phyloP scores from a whole-genome alignment of 768 basidiomycete species.

The Podaxis sp. region DNA sequence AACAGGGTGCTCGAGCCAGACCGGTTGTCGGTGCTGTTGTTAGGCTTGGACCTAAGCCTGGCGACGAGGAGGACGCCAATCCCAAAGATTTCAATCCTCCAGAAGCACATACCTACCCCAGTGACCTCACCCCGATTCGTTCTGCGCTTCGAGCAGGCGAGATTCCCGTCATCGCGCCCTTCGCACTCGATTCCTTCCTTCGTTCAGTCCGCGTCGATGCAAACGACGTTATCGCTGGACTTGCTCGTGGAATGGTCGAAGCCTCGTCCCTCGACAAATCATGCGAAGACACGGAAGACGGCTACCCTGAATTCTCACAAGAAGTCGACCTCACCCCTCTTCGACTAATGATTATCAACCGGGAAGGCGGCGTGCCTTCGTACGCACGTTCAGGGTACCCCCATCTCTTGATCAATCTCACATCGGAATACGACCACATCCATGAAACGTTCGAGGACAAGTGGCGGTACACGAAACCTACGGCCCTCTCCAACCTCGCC shows the following conservation, averaged over 20 bases:
- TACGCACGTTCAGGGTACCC: constrained; percentile 94
- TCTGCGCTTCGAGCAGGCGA: constrained; percentile 90
- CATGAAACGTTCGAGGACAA: constrained; percentile 72
- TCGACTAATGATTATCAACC: constrained; percentile 95
- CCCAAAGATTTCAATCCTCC: constrained; percentile 40
- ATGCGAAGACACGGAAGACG: constrained; percentile 27
- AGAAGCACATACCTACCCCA: constrained; percentile 75
- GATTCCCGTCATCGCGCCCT: constrained; percentile 92
- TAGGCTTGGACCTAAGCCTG: constrained; percentile 74
- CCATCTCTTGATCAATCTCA: constrained; percentile 92
- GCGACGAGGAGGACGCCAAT: constrained; percentile 26
- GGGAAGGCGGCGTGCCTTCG: constrained; percentile 94
- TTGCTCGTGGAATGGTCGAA: constrained; percentile 83
- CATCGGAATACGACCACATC: constrained; percentile 83
- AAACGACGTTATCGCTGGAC: constrained; percentile 84
- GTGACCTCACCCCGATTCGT: constrained; percentile 79
- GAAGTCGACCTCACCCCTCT: constrained; percentile 86
- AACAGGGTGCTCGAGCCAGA: constrained; percentile 80
- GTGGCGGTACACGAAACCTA: constrained; percentile 79
- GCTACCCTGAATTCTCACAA: constrained; percentile 33
- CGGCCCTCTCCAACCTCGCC: constrained; percentile 79
- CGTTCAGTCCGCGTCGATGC: constrained; percentile 81
- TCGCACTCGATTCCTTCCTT: constrained; percentile 89
- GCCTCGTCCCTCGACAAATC: constrained; percentile 29
- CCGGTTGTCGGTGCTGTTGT: constrained; percentile 87